Percentiles rank a stretch among this genome's conserved stretches.
These are phyloP conservation scores for Striga hermonthica DNA, from an alignment of 305 asterid genomes.

Conservation along the genomic window DNA sequence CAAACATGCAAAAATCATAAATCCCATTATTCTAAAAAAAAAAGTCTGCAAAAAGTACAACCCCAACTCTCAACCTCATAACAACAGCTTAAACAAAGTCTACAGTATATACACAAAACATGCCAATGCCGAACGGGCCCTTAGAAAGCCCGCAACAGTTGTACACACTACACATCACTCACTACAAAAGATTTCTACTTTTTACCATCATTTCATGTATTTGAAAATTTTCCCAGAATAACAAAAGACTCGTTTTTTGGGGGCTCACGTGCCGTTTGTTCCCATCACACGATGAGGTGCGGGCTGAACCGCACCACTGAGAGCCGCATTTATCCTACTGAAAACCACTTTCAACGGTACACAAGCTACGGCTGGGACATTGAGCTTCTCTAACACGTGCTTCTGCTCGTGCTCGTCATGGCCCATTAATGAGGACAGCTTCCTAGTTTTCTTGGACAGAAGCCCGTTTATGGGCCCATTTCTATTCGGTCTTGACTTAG, in stretches of 20 bases:
- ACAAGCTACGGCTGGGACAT: conserved; percentile 68
- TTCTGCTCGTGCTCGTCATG: conserved; percentile 42
- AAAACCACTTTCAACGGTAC: conserved; percentile 75
- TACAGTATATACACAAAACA: too few species aligned
- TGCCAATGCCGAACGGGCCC: too few species aligned
- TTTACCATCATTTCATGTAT: too few species aligned
- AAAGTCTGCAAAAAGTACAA: too few species aligned
- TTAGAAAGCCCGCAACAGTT: too few species aligned
- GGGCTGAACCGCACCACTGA: conserved; percentile 45
- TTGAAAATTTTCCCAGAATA: background rate
- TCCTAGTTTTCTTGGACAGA: conserved; percentile 61
- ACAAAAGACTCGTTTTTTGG: background rate
- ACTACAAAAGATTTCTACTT: too few species aligned
- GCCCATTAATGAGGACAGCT: conserved; percentile 63
- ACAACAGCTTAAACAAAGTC: too few species aligned
- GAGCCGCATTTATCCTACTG: conserved; percentile 70
- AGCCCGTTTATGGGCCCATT: conserved; percentile 43
- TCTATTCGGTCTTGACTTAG: conserved; percentile 32
- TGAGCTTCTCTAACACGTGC: conserved; percentile 41
- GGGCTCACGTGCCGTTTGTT: conserved; percentile 31
- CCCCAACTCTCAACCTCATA: too few species aligned
- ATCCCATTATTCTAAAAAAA: too few species aligned
- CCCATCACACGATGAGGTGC: conserved; percentile 36
- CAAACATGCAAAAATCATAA: too few species aligned
- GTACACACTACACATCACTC: too few species aligned